Evolutionary conservation across 108 stramenopile genomes (phyloP), one percentile per base, ranked within the genome.

Genomic region (Licmophora abbreviata): DNA sequence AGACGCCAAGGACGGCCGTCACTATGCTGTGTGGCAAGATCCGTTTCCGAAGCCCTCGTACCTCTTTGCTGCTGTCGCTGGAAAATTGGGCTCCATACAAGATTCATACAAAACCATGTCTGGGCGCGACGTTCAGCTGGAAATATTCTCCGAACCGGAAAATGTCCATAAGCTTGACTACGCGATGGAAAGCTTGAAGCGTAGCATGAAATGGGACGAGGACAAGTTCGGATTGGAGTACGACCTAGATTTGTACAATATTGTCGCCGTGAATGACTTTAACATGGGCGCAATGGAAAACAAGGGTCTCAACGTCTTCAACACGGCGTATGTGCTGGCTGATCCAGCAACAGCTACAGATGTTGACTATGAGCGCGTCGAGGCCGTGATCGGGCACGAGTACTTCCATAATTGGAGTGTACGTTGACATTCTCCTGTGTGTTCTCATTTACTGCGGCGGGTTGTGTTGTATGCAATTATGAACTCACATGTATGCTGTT

Each of bases 241-340:
- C 56, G 97, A 98, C 70, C 61, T 96, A 31, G 94, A 92, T 64
- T 49, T 89, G 8, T 98, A 91, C 75, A 95, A 96, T 65, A 74
- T 98, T 55, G 97, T 98, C 1, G 93, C 93, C 22, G 88, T 88
- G 26, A 61, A 74, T 51, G 83, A 85, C 51, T 96, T 96, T 63
- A 93, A 93, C 64, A 77, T 77, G 90, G 91, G 97, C 9, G 90
- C 97, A 38, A 98, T 98, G 97, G 97, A 98, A 66, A 98, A 98
- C 71, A 96, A 95, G 73, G 77, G 77, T 18, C 43, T 79, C 44
- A 96, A 97, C 58, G 89, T 86, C 29, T 98, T 99, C 67, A 99
- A 99, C 69, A 95, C 95, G 15, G 94, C 95, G 21, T 94, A 80
- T 59, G 91, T 94, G 11, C 63, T 99, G 44, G 98, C 96, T 12